These are phyloP conservation scores for Micromonas pusilla DNA, from an alignment of 139 green algal species.

Conservation along the genomic window DNA sequence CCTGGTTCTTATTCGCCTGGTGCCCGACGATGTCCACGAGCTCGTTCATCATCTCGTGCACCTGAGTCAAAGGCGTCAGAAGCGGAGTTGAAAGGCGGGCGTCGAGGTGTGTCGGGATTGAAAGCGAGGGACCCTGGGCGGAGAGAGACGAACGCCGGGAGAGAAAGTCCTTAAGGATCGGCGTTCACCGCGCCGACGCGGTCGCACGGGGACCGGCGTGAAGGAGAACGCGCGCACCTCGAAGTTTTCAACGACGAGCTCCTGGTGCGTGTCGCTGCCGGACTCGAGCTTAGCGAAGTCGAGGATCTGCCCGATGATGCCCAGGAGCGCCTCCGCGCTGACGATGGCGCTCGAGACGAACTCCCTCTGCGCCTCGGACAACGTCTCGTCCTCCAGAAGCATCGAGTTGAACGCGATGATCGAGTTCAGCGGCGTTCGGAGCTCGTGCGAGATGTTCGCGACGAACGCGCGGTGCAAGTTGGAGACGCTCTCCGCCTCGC, in stretches of 20 bases:
- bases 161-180: too few species aligned
- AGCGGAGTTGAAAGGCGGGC: too few species aligned
- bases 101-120: too few species aligned
- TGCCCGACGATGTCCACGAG: neutral
- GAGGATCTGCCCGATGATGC: neutral
- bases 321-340: neutral
- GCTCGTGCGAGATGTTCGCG: constrained; percentile 59
- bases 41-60: neutral
- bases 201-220: too few species aligned
- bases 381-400: neutral
- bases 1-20: constrained; percentile 54
- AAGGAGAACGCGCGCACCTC: too few species aligned
- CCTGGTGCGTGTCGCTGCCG: neutral
- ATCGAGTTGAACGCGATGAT: constrained; percentile 50
- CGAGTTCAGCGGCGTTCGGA: constrained; percentile 55
- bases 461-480: constrained; percentile 37
- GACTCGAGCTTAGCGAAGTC: neutral
- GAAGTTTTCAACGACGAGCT: neutral
- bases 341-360: neutral
- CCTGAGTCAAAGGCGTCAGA: too few species aligned
- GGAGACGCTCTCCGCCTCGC: neutral
- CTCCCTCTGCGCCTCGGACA: neutral
- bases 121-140: too few species aligned
- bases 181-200: too few species aligned
- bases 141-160: too few species aligned